A percentile compares a stretch with the other conserved stretches of the same genome.
Evolutionary conservation across 1,139 yeast species (phyloP).

Genomic region (Insectozyma bohioensis): DNA sequence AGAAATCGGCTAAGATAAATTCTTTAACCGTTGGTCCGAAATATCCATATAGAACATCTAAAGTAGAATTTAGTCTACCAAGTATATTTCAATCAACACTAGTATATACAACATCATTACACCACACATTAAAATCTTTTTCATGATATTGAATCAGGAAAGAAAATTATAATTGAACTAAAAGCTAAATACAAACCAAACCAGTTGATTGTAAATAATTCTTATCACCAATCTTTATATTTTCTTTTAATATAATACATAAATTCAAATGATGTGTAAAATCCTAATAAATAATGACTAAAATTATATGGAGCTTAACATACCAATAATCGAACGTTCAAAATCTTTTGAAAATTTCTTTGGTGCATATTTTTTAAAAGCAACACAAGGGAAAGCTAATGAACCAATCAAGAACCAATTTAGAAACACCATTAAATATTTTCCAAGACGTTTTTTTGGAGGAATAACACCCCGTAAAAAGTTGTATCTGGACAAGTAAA

Average conservation of each 20-base stretch:
- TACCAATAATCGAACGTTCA: slow-evolving; percentile 39
- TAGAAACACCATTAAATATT: slow-evolving; percentile 54
- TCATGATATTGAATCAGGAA: slow-evolving; percentile 48
- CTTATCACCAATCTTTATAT: slow-evolving; percentile 54
- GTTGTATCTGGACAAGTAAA: slow-evolving; percentile 52
- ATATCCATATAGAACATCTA: slow-evolving; percentile 38
- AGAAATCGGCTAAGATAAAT: too few species aligned
- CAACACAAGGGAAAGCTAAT: slow-evolving; percentile 45
- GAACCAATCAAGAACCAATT: slow-evolving; percentile 50
- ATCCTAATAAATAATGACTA: slow-evolving; percentile 44
- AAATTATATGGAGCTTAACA: slow-evolving; percentile 56
- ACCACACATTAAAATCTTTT: slow-evolving; percentile 55
- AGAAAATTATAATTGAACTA: slow-evolving; percentile 52
- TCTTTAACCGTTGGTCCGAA: slow-evolving; percentile 53
- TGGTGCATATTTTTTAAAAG: slow-evolving; percentile 38
- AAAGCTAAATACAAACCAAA: slow-evolving; percentile 54
- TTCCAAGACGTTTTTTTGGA: slow-evolving; percentile 54
- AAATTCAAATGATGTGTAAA: slow-evolving; percentile 39
- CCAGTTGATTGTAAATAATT: slow-evolving; percentile 53
- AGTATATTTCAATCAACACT: slow-evolving; percentile 38
- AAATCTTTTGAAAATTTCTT: slow-evolving; percentile 26
- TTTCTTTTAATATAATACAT: slow-evolving; percentile 45
- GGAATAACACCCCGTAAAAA: slow-evolving; percentile 69
- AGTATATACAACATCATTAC: slow-evolving; percentile 41
- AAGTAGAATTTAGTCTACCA: slow-evolving; percentile 24